Evolutionary conservation across 2,329 filamentous ascomycete species (phyloP).

Genomic region (Dactylellina haptotyla): DNA sequence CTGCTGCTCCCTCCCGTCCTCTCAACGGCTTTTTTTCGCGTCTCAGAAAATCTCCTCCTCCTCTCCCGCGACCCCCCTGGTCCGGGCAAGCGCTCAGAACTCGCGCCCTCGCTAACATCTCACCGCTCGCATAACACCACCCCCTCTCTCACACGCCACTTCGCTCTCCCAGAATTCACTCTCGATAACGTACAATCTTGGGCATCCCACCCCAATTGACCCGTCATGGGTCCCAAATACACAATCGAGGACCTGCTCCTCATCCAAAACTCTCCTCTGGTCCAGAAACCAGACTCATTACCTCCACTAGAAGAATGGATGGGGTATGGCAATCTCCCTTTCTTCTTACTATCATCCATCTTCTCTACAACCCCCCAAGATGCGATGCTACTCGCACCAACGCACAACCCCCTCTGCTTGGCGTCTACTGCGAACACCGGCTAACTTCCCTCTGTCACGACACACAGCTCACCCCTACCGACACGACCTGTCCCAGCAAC

Average conservation of each 20-base stretch:
- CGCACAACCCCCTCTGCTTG: background rate
- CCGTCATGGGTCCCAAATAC: conserved; percentile 60
- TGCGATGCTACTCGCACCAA: too few species aligned
- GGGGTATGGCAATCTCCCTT: conserved; percentile 61
- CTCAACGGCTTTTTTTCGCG: conserved; percentile 46
- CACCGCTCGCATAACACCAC: conserved; percentile 9
- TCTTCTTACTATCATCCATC: background rate
- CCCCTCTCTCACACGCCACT: background rate
- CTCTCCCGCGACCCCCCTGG: conserved; percentile 24
- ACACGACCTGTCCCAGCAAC: conserved; percentile 47
- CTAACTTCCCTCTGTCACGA: conserved; percentile 16
- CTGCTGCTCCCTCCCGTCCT: conserved; percentile 13
- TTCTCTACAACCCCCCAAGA: background rate
- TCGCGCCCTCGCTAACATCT: conserved; percentile 3
- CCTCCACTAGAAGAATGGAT: conserved; percentile 70
- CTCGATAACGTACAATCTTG: conserved; percentile 8
- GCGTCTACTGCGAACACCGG: background rate
- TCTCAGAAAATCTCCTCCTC: conserved; percentile 12
- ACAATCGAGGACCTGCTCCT: conserved; percentile 64
- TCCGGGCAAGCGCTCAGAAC: conserved; percentile 19
- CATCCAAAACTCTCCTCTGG: conserved; percentile 66
- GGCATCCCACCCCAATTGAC: conserved; percentile 42
- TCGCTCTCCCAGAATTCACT: background rate
- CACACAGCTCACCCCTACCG: conserved; percentile 42
- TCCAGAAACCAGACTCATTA: conserved; percentile 67